Evolutionary conservation across 257 asterid species (phyloP).

Genomic region (Penstemon eatonii): DNA sequence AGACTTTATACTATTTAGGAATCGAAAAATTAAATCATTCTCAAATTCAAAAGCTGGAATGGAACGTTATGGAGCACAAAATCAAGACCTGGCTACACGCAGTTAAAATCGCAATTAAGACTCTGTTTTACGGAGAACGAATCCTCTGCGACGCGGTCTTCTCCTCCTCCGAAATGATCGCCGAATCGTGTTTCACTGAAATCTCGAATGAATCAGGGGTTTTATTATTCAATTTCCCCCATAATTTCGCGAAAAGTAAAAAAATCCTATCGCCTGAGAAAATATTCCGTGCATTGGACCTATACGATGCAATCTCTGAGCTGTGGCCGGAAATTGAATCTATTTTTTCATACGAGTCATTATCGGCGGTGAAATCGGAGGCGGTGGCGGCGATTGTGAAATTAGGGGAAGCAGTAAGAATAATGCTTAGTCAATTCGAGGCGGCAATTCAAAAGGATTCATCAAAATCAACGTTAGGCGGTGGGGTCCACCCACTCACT

Average conservation of each 20-base stretch:
- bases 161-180: constrained; percentile 52
- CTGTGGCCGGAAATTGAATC: constrained; percentile 65
- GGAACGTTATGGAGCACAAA: constrained; percentile 57
- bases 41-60: constrained; percentile 73
- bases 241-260: constrained; percentile 51
- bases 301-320: constrained; percentile 67
- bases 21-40: constrained; percentile 52
- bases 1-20: constrained; percentile 64
- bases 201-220: constrained; percentile 57
- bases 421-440: constrained; percentile 67
- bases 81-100: constrained; percentile 57
- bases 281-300: constrained; percentile 67
- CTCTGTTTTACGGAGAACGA: constrained; percentile 64
- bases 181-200: constrained; percentile 65
- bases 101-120: constrained; percentile 51
- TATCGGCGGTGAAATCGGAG: constrained; percentile 52
- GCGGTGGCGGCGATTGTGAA: constrained; percentile 57
- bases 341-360: constrained; percentile 51
- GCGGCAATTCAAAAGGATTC: constrained; percentile 78
- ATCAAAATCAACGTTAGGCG: constrained; percentile 53
- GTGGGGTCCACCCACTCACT: constrained; percentile 80
- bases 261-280: constrained; percentile 72
- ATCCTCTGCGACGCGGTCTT: constrained; percentile 68
- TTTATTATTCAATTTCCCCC: constrained; percentile 51
- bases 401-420: constrained; percentile 65